These are phyloP conservation scores for Rhodomyrtus tomentosa DNA, from an alignment of 345 rosid genomes.

Conservation along the genomic window DNA sequence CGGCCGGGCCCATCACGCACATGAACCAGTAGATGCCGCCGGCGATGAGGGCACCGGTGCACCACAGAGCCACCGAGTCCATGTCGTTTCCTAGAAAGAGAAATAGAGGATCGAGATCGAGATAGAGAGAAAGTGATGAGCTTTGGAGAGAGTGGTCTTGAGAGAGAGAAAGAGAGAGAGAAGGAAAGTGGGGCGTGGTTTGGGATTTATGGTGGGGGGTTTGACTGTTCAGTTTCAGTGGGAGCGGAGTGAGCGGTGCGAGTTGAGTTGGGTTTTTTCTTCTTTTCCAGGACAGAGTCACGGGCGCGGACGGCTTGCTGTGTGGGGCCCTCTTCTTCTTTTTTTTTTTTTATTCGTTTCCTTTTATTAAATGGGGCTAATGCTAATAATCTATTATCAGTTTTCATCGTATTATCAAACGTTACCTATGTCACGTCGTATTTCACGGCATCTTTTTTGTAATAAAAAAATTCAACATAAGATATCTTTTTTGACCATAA, in stretches of 20 bases:
- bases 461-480: too few relatives aligned
- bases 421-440: too few relatives aligned
- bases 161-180: neutral
- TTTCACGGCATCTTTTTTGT: too few relatives aligned
- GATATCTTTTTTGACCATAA: neutral
- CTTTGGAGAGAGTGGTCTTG: neutral
- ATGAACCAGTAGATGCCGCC: constrained; percentile 82
- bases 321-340: neutral
- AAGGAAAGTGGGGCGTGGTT: neutral
- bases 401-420: too few relatives aligned
- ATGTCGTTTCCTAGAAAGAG: neutral
- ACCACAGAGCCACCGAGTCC: constrained; percentile 54
- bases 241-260: neutral
- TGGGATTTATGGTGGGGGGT: neutral
- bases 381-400: too few relatives aligned
- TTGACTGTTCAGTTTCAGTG: neutral
- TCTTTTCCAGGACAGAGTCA: neutral
- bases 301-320: neutral
- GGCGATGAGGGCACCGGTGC: constrained; percentile 61
- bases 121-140: neutral
- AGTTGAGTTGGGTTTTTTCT: neutral
- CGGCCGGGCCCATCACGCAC: constrained; percentile 83
- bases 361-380: too few relatives aligned
- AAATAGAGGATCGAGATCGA: neutral
- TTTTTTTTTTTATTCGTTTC: too few relatives aligned